Conservation (phyloP, 345 rosid genomes). For the Orychophragmus violaceus region DNA sequence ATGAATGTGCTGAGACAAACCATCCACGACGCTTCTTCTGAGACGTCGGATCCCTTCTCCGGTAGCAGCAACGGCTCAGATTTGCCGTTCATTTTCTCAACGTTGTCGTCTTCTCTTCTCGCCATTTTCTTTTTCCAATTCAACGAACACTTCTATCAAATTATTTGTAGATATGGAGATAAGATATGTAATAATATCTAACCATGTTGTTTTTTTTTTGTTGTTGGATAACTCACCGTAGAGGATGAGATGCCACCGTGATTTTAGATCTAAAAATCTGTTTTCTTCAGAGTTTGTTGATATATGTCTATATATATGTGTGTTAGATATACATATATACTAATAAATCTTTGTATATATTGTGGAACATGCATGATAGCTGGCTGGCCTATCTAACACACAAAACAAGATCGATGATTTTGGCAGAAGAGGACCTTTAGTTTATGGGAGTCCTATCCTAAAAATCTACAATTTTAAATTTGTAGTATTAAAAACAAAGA, state of each 20-base stretch:
- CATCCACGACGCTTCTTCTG: conserved; percentile 33
- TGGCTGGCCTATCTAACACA: conserved; percentile 13
- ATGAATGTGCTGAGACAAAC: conserved; percentile 45
- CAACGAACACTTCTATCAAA: background rate
- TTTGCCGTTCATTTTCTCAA: conserved; percentile 4
- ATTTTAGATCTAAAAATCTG: conserved; percentile 10
- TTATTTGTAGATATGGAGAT: background rate
- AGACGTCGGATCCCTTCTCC: conserved; percentile 6
- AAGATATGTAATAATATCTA: background rate
- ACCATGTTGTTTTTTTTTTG: background rate
- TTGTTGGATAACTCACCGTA: conserved; percentile 7
- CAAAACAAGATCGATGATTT: background rate
- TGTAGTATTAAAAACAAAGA: no score
- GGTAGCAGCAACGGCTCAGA: conserved; percentile 36
- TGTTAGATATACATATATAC: background rate
- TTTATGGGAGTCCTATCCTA: no score
- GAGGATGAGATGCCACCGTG: conserved; percentile 2
- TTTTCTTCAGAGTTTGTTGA: background rate
- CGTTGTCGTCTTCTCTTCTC: conserved; percentile 5
- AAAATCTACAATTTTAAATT: no score
- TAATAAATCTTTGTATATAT: conserved; percentile 1
- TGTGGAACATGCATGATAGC: background rate
- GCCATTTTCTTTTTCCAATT: conserved; percentile 17
- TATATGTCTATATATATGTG: conserved; percentile 14
- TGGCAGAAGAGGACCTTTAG: no score